A percentile compares a stretch with the other conserved stretches of the same genome.
These are phyloP conservation scores for Metschnikowia sp. DNA, from an alignment of 805 yeast genomes.

Conservation along the genomic window DNA sequence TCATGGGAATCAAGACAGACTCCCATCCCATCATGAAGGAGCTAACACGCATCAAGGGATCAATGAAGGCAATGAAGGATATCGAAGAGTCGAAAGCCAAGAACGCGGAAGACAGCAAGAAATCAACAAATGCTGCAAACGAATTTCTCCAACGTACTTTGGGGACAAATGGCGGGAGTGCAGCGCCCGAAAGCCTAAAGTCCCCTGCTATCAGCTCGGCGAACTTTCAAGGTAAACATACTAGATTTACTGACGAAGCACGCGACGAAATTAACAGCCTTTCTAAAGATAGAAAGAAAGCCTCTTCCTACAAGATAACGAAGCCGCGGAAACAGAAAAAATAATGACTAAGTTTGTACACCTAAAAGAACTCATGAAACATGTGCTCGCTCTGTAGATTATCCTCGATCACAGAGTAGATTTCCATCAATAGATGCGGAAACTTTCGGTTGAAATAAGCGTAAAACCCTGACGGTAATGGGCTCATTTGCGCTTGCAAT, in stretches of 20 bases:
- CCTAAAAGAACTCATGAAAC: slow-evolving; percentile 39
- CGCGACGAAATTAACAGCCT: neutral
- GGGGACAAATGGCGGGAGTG: slow-evolving; percentile 34
- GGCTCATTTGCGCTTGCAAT: slow-evolving; percentile 64
- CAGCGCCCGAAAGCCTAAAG: slow-evolving; percentile 23
- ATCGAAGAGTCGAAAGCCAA: slow-evolving; percentile 24
- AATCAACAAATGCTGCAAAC: slow-evolving; percentile 37
- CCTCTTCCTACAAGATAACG: neutral
- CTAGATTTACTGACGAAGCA: slow-evolving; percentile 37
- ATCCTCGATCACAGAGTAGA: slow-evolving; percentile 58
- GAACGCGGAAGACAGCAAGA: slow-evolving; percentile 19
- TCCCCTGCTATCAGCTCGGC: slow-evolving; percentile 52
- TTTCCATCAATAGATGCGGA: slow-evolving; percentile 74
- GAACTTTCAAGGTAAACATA: slow-evolving; percentile 54
- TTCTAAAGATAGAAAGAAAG: neutral
- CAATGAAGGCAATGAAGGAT: slow-evolving; percentile 56
- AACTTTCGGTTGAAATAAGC: slow-evolving; percentile 69
- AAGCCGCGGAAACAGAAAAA: slow-evolving; percentile 3
- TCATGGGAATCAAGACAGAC: slow-evolving; percentile 54
- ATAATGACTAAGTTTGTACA: neutral
- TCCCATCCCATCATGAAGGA: slow-evolving; percentile 66
- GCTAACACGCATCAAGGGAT: slow-evolving; percentile 60
- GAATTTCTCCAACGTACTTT: slow-evolving; percentile 46
- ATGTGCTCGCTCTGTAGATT: slow-evolving; percentile 63
- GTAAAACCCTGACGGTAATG: slow-evolving; percentile 83